phyloP scores from a whole-genome alignment of 179 eudicot species.

The Spergularia azorica region DNA sequence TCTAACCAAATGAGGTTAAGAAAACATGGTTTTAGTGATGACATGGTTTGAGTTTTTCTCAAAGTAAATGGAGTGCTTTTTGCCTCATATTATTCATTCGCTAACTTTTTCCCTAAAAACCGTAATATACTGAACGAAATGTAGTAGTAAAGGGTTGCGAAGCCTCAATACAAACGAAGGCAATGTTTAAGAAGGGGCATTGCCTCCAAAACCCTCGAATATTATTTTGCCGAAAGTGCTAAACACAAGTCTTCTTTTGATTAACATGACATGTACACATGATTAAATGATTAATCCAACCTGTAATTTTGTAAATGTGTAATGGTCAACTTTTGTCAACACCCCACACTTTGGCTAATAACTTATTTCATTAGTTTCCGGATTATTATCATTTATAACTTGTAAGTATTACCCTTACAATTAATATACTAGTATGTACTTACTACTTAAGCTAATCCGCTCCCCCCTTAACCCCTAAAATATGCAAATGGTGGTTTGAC shows the following conservation, averaged over 20 bases:
- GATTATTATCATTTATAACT: background rate
- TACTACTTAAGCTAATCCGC: background rate
- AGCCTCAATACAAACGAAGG: background rate
- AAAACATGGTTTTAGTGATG: too few species aligned
- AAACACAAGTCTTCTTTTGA: conserved; percentile 9
- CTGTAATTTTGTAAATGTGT: conserved; percentile 4
- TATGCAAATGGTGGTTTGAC: too few species aligned
- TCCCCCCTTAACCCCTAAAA: too few species aligned
- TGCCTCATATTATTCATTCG: too few species aligned
- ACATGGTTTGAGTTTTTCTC: too few species aligned
- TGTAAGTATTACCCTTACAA: too few species aligned
- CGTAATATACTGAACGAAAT: too few species aligned
- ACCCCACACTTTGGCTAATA: background rate
- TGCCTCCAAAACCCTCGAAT: background rate
- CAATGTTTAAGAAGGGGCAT: background rate
- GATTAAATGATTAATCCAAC: conserved; percentile 27
- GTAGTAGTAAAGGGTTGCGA: background rate
- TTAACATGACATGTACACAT: conserved; percentile 29
- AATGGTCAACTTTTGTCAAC: conserved; percentile 19
- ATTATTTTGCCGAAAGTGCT: conserved; percentile 15
- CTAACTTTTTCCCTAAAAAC: too few species aligned
- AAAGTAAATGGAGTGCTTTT: too few species aligned
- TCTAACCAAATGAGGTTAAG: too few species aligned
- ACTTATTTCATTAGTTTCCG: background rate
- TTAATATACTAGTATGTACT: conserved; percentile 23